A percentile compares a stretch with the other conserved stretches of the same genome.
Conservation (phyloP, 495 filamentous ascomycete genomes). For the Aspergillus campestris region DNA sequence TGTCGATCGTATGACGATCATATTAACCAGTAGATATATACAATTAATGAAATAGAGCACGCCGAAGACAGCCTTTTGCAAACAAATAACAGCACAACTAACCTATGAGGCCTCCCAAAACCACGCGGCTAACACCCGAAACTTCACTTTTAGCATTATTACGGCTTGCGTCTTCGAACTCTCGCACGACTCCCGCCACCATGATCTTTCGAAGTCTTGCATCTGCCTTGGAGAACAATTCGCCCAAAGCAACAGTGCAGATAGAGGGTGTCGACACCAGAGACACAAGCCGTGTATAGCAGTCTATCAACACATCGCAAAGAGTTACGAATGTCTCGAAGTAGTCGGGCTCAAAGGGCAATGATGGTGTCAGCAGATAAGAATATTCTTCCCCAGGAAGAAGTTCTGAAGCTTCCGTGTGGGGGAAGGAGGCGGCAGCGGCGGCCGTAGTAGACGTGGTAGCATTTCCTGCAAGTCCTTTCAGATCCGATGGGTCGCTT, state of each 20-base stretch:
- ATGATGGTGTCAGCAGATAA: constrained; percentile 78
- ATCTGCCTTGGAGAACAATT: constrained; percentile 87
- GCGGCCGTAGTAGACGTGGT: constrained; percentile 31
- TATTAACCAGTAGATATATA: too few species aligned
- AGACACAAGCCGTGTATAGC: constrained; percentile 67
- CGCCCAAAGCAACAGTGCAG: constrained; percentile 55
- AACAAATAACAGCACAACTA: constrained; percentile 25
- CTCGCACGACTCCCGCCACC: constrained; percentile 71
- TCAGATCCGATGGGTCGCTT: constrained; percentile 43
- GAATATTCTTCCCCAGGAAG: constrained; percentile 72
- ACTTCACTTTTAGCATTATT: constrained; percentile 69
- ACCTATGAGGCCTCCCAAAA: constrained; percentile 79
- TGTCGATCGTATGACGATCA: too few species aligned
- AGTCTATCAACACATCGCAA: constrained; percentile 91
- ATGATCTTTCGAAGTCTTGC: constrained; percentile 76
- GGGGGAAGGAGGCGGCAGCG: constrained; percentile 34
- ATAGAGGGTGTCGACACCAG: constrained; percentile 60
- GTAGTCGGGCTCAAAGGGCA: constrained; percentile 97
- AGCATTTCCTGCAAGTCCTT: constrained; percentile 33
- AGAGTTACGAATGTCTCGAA: constrained; percentile 95
- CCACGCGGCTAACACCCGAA: constrained; percentile 74
- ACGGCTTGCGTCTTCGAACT: constrained; percentile 85
- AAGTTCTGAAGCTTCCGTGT: constrained; percentile 46
- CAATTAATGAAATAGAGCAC: too few species aligned
- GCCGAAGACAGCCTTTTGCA: too few species aligned